These are phyloP conservation scores for Aspergillus novofumigatus DNA, from an alignment of 2,329 filamentous ascomycete species.

Conservation along the genomic window DNA sequence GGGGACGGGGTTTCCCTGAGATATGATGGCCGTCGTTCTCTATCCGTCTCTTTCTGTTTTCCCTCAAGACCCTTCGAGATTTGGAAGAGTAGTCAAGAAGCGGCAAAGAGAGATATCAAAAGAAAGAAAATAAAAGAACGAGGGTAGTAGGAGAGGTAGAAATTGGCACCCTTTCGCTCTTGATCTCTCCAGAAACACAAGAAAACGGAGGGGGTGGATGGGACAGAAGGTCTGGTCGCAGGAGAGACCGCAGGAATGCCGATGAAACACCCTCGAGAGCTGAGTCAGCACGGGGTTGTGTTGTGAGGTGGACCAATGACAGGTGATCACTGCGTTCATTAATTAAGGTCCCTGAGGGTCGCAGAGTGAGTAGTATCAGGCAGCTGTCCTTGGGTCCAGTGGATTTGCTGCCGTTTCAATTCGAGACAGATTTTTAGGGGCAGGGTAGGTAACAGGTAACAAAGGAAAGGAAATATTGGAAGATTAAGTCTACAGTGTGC, in stretches of 20 bases:
- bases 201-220: slow-evolving; percentile 5
- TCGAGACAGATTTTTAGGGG: neutral
- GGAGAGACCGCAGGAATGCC: slow-evolving; percentile 20
- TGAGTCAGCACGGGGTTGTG: slow-evolving; percentile 16
- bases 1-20: slow-evolving; percentile 5
- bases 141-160: neutral
- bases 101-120: neutral
- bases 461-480: neutral
- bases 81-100: neutral
- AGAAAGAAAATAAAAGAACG: neutral
- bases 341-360: too few relatives aligned
- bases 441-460: neutral
- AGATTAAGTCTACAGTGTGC: neutral
- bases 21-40: neutral
- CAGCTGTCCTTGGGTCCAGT: neutral
- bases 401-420: neutral
- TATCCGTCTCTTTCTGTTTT: neutral
- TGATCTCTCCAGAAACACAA: neutral
- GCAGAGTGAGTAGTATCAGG: neutral
- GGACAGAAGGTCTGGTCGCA: slow-evolving; percentile 9
- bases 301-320: slow-evolving; percentile 5
- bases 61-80: neutral
- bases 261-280: slow-evolving; percentile 14
- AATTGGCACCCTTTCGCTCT: neutral
- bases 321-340: neutral